A percentile compares a stretch with the other conserved stretches of the same genome.
Conservation (phyloP, 2,329 filamentous ascomycete genomes). For the Fusarium acutatum region DNA sequence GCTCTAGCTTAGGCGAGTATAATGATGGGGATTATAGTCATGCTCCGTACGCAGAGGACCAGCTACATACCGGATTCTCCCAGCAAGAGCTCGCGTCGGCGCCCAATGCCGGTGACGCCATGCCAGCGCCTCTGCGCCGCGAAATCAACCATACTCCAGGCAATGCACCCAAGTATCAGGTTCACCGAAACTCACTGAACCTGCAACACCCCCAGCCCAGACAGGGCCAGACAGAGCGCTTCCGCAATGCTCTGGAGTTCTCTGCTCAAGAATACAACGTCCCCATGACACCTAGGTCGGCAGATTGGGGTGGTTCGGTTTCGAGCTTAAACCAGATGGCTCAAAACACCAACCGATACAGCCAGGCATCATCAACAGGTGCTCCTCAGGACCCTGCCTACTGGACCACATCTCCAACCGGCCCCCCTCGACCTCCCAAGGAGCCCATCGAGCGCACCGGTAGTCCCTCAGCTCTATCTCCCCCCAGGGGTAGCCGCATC, state of each 20-base stretch:
- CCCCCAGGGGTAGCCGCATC: conserved; percentile 57
- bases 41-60: conserved; percentile 67
- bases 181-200: conserved; percentile 82
- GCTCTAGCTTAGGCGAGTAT: conserved; percentile 76
- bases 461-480: conserved; percentile 51
- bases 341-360: conserved; percentile 57
- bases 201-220: conserved; percentile 82
- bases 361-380: conserved; percentile 52
- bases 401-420: conserved; percentile 54
- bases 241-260: conserved; percentile 76
- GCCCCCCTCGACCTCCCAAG: conserved; percentile 69
- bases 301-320: conserved; percentile 70
- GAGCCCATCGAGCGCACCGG: conserved; percentile 63
- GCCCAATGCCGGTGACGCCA: conserved; percentile 33
- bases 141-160: conserved; percentile 64
- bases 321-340: conserved; percentile 66
- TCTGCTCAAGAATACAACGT: conserved; percentile 74
- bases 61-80: conserved; percentile 65
- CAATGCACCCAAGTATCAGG: conserved; percentile 84
- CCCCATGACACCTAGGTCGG: conserved; percentile 66
- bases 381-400: conserved; percentile 51
- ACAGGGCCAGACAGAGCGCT: conserved; percentile 76
- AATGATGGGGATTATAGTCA: conserved; percentile 65
- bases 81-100: conserved; percentile 52
- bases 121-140: conserved; percentile 44